Percentiles rank a stretch among this genome's conserved stretches.
phyloP scores from a whole-genome alignment of 2,329 filamentous ascomycete genomes.

The Hypocrella siamensis region DNA sequence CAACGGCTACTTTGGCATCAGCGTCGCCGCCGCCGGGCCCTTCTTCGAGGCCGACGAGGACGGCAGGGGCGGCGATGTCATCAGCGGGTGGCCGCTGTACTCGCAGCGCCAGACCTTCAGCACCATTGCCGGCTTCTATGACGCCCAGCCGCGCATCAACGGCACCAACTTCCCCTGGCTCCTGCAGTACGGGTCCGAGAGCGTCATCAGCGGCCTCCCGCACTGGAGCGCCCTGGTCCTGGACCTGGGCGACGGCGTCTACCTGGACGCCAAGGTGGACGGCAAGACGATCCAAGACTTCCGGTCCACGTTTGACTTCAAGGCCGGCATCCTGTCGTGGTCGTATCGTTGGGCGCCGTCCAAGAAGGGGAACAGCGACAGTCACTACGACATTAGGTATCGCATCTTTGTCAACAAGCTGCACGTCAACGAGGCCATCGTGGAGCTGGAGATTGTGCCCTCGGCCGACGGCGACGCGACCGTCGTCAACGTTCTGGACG shows the following conservation, averaged over 20 bases:
- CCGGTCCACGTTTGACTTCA: conserved; percentile 43
- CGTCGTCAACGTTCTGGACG: conserved; percentile 52
- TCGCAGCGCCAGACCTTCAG: conserved; percentile 48
- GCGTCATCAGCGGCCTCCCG: conserved; percentile 54
- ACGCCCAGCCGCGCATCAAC: conserved; percentile 40
- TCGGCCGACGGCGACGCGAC: conserved; percentile 35
- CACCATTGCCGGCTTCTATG: conserved; percentile 52
- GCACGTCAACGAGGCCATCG: conserved; percentile 27
- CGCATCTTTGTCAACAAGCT: conserved; percentile 51
- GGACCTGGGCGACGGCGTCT: conserved; percentile 30
- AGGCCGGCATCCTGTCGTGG: conserved; percentile 47
- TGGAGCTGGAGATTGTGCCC: conserved; percentile 15
- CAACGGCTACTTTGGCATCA: conserved; percentile 15
- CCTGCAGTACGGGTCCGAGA: conserved; percentile 43
- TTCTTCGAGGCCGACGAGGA: conserved; percentile 12
- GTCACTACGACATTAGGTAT: conserved; percentile 43
- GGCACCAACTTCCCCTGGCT: conserved; percentile 52
- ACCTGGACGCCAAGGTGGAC: conserved; percentile 45
- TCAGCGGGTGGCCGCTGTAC: conserved; percentile 54
- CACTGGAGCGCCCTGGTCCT: conserved; percentile 35
- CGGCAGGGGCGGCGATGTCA: conserved; percentile 11
- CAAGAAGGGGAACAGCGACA: conserved; percentile 13
- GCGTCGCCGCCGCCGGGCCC: conserved; percentile 11
- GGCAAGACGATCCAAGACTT: conserved; percentile 44
- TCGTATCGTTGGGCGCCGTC: conserved; percentile 48